Conservation (phyloP, 164 flowering plant genomes). For the Annona cherimola region DNA sequence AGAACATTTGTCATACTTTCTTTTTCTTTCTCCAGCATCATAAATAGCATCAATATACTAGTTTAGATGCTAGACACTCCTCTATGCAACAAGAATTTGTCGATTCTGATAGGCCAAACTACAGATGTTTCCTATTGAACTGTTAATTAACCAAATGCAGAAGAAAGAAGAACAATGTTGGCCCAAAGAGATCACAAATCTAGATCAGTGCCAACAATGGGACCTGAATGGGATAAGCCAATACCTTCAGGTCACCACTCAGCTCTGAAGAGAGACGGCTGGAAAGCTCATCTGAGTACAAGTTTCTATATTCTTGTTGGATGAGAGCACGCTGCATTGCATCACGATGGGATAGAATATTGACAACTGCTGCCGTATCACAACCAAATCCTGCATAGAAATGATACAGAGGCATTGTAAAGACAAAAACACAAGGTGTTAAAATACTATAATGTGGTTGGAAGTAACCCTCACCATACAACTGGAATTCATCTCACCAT, state of each 20-base stretch:
- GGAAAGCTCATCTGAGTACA: constrained; percentile 49
- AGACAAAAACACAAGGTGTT: too few species aligned
- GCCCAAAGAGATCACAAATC: neutral
- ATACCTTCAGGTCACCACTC: constrained; percentile 59
- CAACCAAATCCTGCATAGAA: constrained; percentile 65
- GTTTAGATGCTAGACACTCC: too few species aligned
- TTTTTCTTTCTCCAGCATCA: too few species aligned
- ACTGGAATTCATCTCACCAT: too few species aligned
- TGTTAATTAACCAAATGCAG: neutral
- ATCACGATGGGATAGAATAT: constrained; percentile 69
- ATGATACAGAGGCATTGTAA: neutral
- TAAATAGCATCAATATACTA: too few species aligned
- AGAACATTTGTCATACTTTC: too few species aligned
- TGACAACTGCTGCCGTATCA: constrained; percentile 51
- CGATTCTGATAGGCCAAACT: neutral
- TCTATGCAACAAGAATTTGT: too few species aligned
- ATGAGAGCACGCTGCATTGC: constrained; percentile 55
- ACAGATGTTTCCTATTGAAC: neutral
- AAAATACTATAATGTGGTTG: too few species aligned
- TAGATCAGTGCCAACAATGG: neutral
- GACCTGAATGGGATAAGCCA: neutral
- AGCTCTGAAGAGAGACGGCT: constrained; percentile 65
- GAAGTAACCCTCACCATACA: too few species aligned
- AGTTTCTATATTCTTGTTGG: constrained; percentile 57
- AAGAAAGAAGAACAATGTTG: neutral